Evolutionary conservation across 1,284 basidiomycete species (phyloP), one percentile per base, ranked within the genome.

Genomic region (Apiotrichum gamsii): DNA sequence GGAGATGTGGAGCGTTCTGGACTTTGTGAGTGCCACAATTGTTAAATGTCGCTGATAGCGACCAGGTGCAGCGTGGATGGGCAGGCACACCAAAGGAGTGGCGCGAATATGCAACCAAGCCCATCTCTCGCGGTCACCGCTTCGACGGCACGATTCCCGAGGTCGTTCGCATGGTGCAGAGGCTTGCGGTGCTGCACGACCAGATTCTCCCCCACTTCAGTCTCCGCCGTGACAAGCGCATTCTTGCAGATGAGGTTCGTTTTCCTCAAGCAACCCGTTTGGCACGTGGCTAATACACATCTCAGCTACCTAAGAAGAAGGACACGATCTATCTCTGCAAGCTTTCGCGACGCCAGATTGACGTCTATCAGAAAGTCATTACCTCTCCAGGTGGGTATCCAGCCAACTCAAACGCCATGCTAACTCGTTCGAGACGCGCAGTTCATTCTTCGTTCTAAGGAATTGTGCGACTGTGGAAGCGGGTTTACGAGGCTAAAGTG

Each of bases 261-360:
- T 3, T n/a, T 18, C 2, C 25, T n/a, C n/a, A n/a, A n/a, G n/a
- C n/a, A n/a, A 16, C 13, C 1, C 9, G 14, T 11, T 38, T 2
- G 18, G 5, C 40, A 31, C 9, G 18, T 16, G 4, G 23, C 35
- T 56, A n/a, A n/a, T n/a, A n/a, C 14, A 41, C 50, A 24, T 15
- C n/a, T 1, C 52, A 76, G 65, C 64, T 78, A 3, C 76, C 76
- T 1, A 58, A 54, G 39, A 78, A 78, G 62, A 65, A 63, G 8
- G 76, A 78, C 54, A 54, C 73, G 49, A 65, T 77, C 13, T 71
- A 77, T 5, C 74, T 77, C 30, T 78, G 76, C 39, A 75, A 75
- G 1, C 57, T 78, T 18, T 74, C 72, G 0, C 32, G 43, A 0
- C 58, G 65, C 0, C 76, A 77, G 53, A 61, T 68, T 8, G 36